phyloP scores from a whole-genome alignment of 2,329 filamentous ascomycete genomes.

The Nothophaeocryptopus gaeumannii region DNA sequence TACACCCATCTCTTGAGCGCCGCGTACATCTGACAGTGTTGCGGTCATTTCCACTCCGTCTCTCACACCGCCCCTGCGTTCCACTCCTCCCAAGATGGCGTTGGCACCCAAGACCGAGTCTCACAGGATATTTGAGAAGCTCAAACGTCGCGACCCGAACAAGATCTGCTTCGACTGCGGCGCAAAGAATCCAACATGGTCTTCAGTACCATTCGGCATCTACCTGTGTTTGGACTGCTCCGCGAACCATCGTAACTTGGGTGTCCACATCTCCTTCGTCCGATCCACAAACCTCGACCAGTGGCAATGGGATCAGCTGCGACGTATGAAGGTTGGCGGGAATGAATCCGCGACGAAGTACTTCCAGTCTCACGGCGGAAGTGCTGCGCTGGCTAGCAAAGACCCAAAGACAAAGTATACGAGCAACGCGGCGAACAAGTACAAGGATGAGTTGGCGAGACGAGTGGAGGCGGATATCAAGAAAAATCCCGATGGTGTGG shows the following conservation, averaged over 20 bases:
- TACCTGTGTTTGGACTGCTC: conserved; percentile 98
- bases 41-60: neutral
- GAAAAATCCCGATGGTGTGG: conserved; percentile 82
- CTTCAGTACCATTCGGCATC: conserved; percentile 85
- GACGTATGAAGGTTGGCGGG: conserved; percentile 95
- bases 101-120: conserved; percentile 88
- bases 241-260: conserved; percentile 92
- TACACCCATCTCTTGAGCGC: neutral
- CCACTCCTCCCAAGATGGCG: conserved; percentile 46
- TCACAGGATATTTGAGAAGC: conserved; percentile 95
- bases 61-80: neutral
- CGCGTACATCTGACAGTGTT: neutral
- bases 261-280: conserved; percentile 98
- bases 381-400: conserved; percentile 90
- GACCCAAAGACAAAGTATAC: conserved; percentile 97
- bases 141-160: conserved; percentile 91
- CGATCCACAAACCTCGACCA: conserved; percentile 95
- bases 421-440: conserved; percentile 88
- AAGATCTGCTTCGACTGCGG: conserved; percentile 99
- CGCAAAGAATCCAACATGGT: conserved; percentile 98
- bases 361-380: conserved; percentile 94
- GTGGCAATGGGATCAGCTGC: conserved; percentile 99
- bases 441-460: conserved; percentile 93
- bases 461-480: conserved; percentile 78
- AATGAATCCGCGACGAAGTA: conserved; percentile 98